Evolutionary conservation across 768 basidiomycete species (phyloP).

Genomic region (Suillus brevipes): DNA sequence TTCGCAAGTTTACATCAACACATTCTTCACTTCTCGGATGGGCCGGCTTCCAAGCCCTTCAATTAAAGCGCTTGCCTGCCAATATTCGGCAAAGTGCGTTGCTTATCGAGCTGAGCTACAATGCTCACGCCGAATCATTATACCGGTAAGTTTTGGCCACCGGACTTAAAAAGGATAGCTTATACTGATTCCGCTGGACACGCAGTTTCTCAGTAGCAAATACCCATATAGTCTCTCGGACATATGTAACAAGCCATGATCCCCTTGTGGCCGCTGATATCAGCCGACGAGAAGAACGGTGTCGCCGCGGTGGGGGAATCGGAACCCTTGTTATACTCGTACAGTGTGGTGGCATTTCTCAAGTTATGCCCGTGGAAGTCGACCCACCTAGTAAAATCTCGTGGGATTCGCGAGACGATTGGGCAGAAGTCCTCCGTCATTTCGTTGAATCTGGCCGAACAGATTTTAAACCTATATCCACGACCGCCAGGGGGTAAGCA

Average conservation of each 20-base stretch:
- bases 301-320: constrained; percentile 72
- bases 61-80: constrained; percentile 74
- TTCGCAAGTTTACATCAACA: constrained; percentile 80
- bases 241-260: constrained; percentile 64
- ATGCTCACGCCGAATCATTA: constrained; percentile 56
- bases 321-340: constrained; percentile 74
- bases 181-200: constrained; percentile 15
- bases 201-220: constrained; percentile 65
- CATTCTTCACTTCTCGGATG: constrained; percentile 70
- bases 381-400: constrained; percentile 74
- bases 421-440: constrained; percentile 65
- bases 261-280: constrained; percentile 76
- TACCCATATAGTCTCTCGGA: constrained; percentile 70
- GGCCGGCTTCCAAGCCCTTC: constrained; percentile 84
- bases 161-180: not conserved
- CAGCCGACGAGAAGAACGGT: constrained; percentile 76
- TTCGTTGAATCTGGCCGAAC: constrained; percentile 72
- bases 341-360: constrained; percentile 72
- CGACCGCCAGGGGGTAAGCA: constrained; percentile 69
- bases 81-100: constrained; percentile 78
- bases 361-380: constrained; percentile 87
- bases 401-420: constrained; percentile 77
- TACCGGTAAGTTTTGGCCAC: constrained; percentile 53
- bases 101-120: constrained; percentile 65
- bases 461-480: constrained; percentile 83